Conservation (phyloP, 306 rosid species). For the Citrullus colocynthis region DNA sequence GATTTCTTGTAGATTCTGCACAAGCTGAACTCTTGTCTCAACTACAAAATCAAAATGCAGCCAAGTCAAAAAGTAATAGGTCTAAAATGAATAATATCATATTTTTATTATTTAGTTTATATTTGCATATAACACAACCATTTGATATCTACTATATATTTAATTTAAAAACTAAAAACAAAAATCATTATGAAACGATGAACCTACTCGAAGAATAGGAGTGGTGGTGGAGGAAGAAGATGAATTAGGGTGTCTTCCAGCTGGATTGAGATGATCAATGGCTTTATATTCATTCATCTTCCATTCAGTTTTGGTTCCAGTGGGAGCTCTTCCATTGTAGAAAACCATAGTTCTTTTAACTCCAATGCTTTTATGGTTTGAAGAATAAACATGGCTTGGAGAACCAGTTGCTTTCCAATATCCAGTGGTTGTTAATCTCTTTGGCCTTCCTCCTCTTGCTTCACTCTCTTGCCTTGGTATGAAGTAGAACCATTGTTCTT, state of each 20-base stretch:
- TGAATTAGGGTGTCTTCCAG: no score
- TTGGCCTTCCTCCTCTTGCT: constrained; percentile 83
- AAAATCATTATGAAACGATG: no score
- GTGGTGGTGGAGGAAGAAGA: no score
- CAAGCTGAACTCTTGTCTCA: constrained; percentile 63
- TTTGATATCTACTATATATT: no score
- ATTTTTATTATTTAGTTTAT: no score
- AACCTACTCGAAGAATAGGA: no score
- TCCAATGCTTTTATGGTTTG: constrained; percentile 40
- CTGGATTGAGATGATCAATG: neutral
- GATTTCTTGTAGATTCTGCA: constrained; percentile 81
- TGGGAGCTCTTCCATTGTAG: constrained; percentile 69
- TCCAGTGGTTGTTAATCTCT: constrained; percentile 50
- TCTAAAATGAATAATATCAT: no score
- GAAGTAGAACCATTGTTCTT: constrained; percentile 85
- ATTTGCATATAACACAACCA: no score
- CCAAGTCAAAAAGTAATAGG: neutral
- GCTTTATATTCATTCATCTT: constrained; percentile 87
- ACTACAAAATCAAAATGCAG: constrained; percentile 23
- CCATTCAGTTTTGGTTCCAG: constrained; percentile 83
- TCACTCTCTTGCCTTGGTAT: constrained; percentile 69
- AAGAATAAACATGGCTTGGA: constrained; percentile 54
- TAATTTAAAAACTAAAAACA: no score
- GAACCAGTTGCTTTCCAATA: constrained; percentile 95
- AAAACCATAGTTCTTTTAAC: constrained; percentile 79